Conservation (phyloP, 352 stramenopile genomes). For the Phytophthora multivora region DNA sequence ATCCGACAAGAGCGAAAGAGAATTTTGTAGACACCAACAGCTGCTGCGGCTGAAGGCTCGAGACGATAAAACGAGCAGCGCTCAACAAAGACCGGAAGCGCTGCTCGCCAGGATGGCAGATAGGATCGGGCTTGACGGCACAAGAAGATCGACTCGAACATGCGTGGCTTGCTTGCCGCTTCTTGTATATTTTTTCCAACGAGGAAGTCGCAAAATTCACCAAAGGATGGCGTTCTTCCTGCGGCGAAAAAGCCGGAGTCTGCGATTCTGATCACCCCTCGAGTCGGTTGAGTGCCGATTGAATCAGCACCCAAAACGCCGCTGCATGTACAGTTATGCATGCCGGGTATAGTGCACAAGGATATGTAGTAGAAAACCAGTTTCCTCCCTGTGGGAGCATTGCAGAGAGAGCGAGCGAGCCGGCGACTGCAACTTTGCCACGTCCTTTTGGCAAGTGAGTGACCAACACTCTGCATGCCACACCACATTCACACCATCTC, state of each 20-base stretch:
- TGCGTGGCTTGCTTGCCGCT: neutral
- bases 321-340: too few relatives aligned
- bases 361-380: too few relatives aligned
- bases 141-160: neutral
- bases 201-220: conserved; percentile 9
- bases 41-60: conserved; percentile 19
- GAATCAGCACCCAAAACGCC: neutral
- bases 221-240: conserved; percentile 1
- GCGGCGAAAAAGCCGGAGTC: conserved; percentile 25
- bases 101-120: conserved; percentile 29
- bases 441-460: conserved; percentile 6
- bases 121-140: conserved; percentile 14
- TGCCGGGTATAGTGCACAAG: too few relatives aligned
- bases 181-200: conserved; percentile 1
- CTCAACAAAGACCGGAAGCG: conserved; percentile 14
- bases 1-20: conserved; percentile 24
- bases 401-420: conserved; percentile 18
- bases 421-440: neutral
- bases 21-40: conserved; percentile 10
- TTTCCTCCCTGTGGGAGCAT: neutral
- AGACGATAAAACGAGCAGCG: conserved; percentile 21
- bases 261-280: conserved; percentile 19
- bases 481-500: conserved; percentile 14
- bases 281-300: neutral
- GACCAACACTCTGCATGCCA: conserved; percentile 8